Evolutionary conservation across 345 rosid species (phyloP).

Genomic region (Durio zibethinus): DNA sequence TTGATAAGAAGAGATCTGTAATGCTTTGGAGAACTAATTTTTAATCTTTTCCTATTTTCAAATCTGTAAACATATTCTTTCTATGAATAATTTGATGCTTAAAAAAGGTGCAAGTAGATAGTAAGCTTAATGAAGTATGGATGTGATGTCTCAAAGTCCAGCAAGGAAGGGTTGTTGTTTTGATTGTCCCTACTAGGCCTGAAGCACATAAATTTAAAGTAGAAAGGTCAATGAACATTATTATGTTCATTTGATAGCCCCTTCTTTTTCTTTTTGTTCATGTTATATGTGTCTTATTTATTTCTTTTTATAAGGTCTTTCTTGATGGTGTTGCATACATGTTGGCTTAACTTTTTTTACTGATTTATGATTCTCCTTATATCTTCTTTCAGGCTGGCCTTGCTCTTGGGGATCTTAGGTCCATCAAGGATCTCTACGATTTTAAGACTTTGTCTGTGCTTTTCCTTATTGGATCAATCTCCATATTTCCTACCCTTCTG

Average conservation of each 20-base stretch:
- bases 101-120: neutral
- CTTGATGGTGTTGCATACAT: neutral
- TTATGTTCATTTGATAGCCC: neutral
- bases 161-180: neutral
- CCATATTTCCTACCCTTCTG: constrained; percentile 64
- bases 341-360: neutral
- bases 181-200: neutral
- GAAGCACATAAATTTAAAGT: neutral
- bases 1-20: neutral
- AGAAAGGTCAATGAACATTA: neutral
- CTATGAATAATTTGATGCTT: neutral
- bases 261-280: neutral
- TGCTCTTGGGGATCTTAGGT: constrained; percentile 79
- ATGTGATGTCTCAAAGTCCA: neutral
- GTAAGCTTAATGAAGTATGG: neutral
- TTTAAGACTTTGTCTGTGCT: constrained; percentile 70
- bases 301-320: neutral
- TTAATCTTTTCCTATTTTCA: neutral
- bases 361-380: neutral
- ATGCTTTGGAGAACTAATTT: neutral
- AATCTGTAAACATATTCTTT: neutral
- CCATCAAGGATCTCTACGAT: constrained; percentile 79
- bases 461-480: constrained; percentile 67
- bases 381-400: constrained; percentile 62
- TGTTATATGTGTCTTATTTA: neutral